A percentile compares a stretch with the other conserved stretches of the same genome.
Conservation (phyloP, 805 yeast species). For the Saccharomycopsis lassenensis region DNA sequence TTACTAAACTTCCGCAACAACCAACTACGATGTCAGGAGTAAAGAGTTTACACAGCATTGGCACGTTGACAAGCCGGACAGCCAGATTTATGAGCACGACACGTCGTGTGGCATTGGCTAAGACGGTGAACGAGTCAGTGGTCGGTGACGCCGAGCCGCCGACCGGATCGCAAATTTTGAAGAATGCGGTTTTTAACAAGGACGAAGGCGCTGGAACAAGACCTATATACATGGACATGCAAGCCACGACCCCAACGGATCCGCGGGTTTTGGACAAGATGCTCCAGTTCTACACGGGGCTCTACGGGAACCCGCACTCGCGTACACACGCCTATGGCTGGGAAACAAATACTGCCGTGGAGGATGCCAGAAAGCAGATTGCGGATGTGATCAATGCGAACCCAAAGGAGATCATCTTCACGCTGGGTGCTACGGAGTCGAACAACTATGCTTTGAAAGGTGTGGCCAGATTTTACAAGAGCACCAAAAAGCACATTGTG, state of each 20-base stretch:
- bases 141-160: no score
- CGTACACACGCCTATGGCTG: constrained; percentile 96
- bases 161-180: constrained; percentile 9
- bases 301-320: constrained; percentile 96
- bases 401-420: constrained; percentile 92
- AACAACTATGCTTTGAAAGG: constrained; percentile 95
- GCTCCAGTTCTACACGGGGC: constrained; percentile 79
- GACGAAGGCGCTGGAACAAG: constrained; percentile 48
- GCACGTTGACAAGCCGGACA: no score
- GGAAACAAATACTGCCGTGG: constrained; percentile 94
- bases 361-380: constrained; percentile 69
- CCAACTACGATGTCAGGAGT: no score
- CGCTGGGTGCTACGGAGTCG: constrained; percentile 96
- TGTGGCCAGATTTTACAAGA: constrained; percentile 84
- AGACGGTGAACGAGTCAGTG: no score
- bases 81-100: no score
- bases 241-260: constrained; percentile 97
- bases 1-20: no score
- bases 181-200: constrained; percentile 7
- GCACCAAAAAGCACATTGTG: constrained; percentile 85
- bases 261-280: constrained; percentile 89
- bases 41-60: no score
- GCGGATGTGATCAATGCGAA: constrained; percentile 86
- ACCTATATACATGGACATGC: constrained; percentile 94
- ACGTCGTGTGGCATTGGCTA: no score